Percentiles rank a stretch among this genome's conserved stretches.
These are phyloP conservation scores for Zymoseptoria passerinii DNA, from an alignment of 2,329 filamentous ascomycete species.

Conservation along the genomic window DNA sequence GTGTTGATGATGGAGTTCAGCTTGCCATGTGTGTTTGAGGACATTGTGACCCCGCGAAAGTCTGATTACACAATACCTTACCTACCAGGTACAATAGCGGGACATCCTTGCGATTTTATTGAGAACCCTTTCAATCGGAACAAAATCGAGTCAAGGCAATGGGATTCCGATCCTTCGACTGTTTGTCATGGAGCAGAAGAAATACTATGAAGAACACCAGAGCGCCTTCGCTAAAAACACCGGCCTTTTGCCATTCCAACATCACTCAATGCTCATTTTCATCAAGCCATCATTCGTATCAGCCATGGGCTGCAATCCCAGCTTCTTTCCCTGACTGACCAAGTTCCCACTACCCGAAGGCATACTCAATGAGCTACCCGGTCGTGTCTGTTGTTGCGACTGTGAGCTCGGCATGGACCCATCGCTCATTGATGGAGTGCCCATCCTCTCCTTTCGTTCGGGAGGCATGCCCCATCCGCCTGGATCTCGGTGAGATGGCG, in stretches of 20 bases:
- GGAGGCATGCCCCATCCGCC: slow-evolving; percentile 55
- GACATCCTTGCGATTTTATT: background rate
- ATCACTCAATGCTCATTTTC: slow-evolving; percentile 91
- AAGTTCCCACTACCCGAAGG: slow-evolving; percentile 6
- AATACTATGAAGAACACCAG: background rate
- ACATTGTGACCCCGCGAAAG: background rate
- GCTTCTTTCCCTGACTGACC: slow-evolving; percentile 41
- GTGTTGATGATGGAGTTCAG: background rate
- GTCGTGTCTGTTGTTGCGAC: slow-evolving; percentile 1
- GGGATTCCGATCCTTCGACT: background rate
- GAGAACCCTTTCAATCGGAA: background rate
- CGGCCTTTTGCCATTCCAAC: background rate
- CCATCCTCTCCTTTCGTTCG: slow-evolving; percentile 35
- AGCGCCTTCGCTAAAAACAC: slow-evolving; percentile 11
- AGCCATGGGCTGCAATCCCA: slow-evolving; percentile 86
- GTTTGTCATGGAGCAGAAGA: too few relatives aligned
- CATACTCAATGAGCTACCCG: slow-evolving; percentile 7
- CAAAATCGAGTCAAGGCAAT: background rate
- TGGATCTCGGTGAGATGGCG: slow-evolving; percentile 63
- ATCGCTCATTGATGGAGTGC: slow-evolving; percentile 6
- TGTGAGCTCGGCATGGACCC: slow-evolving; percentile 4
- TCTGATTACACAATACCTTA: too few relatives aligned
- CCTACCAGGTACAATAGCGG: too few relatives aligned
- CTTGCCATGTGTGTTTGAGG: background rate
- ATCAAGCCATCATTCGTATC: slow-evolving; percentile 93